Base-by-base conservation (phyloP, 2,329 filamentous ascomycete species). In the Corinectria fuckeliana region DNA sequence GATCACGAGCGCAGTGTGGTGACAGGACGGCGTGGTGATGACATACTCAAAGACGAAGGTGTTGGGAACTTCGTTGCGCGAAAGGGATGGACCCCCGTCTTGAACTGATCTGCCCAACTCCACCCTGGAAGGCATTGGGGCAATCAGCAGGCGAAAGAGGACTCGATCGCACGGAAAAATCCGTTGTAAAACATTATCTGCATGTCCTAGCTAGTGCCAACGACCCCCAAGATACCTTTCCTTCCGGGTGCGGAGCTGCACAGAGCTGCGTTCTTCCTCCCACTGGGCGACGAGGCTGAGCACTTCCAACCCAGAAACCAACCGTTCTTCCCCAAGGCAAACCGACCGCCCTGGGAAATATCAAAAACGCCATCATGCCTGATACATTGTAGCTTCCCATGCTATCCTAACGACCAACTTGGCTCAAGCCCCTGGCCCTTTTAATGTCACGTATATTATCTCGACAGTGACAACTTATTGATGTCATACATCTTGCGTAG, bases 1-100 rank as follows among this genome's bases (percentile, higher is more conserved):
- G 85, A 88, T 2, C 66, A 78, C 34, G 89, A 91, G 74, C 78
- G 81, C n/a, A 91, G 88, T 69, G 77, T 91, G 2, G 79, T 91
- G 3, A 91, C 88, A 2, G 87, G 87, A 1, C 78, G 88, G 51
- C 75, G 78, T 9, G 86, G 84, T 2, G 74, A 70, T 4, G 86
- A 91, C 21, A 81, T 91, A 3, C 76, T 91, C 45, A 72, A 68
- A 20, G 87, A 91, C 65, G 87, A 90, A 66, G 82, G 82, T 0
- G 84, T 91, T 2, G 70, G 76, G 18, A 80, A 78, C 1, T 91
- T 85, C 70, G 71, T 83, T 5, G 80, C 80, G 4, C 78, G 88
- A 53, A 85, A 82, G 69, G 86, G 86, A 5, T 91, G 88, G 88
- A 80, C 68, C 39, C 75, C 80, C 3, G 74, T 82, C 3, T 45